phyloP scores from a whole-genome alignment of 352 stramenopile species.

The Globisporangium abappressorium region DNA sequence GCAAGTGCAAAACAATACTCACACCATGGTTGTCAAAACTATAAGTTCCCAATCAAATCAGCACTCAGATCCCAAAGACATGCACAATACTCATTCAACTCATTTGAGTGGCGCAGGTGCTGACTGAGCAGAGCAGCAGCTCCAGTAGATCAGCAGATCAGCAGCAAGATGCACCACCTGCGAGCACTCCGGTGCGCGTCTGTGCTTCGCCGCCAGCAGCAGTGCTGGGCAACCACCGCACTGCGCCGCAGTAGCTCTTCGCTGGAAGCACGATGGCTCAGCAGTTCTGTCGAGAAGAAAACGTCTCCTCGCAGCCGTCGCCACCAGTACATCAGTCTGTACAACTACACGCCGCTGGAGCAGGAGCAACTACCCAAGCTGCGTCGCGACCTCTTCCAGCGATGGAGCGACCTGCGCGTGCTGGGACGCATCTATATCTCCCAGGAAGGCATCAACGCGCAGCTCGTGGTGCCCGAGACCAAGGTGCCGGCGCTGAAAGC shows the following conservation, averaged over 20 bases:
- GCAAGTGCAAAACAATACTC: neutral
- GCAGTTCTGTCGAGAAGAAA: neutral
- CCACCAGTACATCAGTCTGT: slow-evolving; percentile 43
- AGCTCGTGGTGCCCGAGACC: slow-evolving; percentile 90
- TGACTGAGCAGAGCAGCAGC: neutral
- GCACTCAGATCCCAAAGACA: slow-evolving; percentile 3
- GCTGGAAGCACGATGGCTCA: neutral
- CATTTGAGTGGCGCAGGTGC: neutral
- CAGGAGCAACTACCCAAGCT: slow-evolving; percentile 29
- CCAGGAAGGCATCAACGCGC: slow-evolving; percentile 92
- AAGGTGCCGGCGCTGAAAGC: slow-evolving; percentile 58
- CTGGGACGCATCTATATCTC: slow-evolving; percentile 90
- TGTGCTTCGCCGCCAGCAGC: neutral
- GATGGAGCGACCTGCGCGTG: slow-evolving; percentile 48
- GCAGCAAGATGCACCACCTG: neutral
- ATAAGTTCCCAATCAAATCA: neutral
- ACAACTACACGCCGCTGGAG: slow-evolving; percentile 41
- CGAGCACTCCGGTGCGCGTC: neutral
- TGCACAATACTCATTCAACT: neutral
- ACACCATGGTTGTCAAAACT: neutral
- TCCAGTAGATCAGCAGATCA: neutral
- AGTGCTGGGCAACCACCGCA: neutral
- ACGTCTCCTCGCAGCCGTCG: neutral
- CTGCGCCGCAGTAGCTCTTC: neutral
- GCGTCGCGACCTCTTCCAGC: slow-evolving; percentile 26